Evolutionary conservation across 169 alveolate genomes (phyloP), one percentile per base, ranked within the genome.

Genomic region (Cryptosporidium viatorum): DNA sequence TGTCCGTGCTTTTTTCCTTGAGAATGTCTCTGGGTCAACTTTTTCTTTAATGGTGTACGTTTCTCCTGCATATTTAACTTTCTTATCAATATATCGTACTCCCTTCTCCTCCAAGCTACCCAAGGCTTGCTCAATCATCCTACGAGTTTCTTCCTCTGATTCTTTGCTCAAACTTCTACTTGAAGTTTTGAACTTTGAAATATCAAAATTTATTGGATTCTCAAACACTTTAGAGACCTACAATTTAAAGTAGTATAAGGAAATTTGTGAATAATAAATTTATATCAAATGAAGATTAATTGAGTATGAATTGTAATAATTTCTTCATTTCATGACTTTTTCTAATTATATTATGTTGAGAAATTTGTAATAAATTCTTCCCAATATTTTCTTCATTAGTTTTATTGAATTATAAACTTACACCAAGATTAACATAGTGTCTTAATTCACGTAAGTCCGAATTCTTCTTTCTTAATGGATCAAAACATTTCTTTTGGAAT

Each of bases 51-150:
- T 58, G 5, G 59, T 67, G 51, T 29, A 80, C n/a, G 68, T 62
- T 62, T 80, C 69, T 3, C 89, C 89, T 80, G 89, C 89, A 43
- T 62, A 80, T 41, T 70, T 80, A 31, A 80, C 89, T 65, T 39
- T 37, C 62, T 62, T 80, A n/a, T 80, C 89, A 1, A 80, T 33
- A 26, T 80, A 80, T 7, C 26, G 35, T 8, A 48, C 67, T 12
- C 68, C 68, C 18, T 80, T 80, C 3, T 80, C 75, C n/a, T 23
- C 65, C 1, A 65, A 16, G 37, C 51, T 62, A 6, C 89, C 75
- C 2, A 80, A 8, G 31, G 89, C 89, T 39, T 65, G 21, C 68
- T 59, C 75, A 9, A 80, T 55, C 35, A 80, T 31, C 68, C 39
- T 50, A 16, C 68, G 62, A 4, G 75, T 80, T 23, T 59, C 75